phyloP scores from a whole-genome alignment of 176 grass and related monocot species.

The Puya raimondii region DNA sequence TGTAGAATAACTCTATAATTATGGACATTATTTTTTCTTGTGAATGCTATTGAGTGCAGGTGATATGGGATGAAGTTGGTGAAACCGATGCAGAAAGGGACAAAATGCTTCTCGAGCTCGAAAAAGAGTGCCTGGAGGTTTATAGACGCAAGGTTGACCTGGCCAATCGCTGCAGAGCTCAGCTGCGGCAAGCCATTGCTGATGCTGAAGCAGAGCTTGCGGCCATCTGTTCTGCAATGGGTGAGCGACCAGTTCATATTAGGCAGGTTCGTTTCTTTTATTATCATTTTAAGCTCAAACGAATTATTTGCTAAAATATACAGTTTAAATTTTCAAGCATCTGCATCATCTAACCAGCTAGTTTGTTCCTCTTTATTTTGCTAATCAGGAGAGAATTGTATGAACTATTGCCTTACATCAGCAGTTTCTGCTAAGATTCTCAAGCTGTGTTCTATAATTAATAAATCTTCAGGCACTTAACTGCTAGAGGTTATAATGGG shows the following conservation, averaged over 20 bases:
- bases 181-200: slow-evolving; percentile 57
- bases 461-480: neutral
- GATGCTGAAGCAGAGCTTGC: slow-evolving; percentile 56
- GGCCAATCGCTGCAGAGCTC: slow-evolving; percentile 47
- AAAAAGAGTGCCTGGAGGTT: slow-evolving; percentile 51
- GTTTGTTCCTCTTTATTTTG: neutral
- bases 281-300: neutral
- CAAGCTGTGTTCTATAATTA: neutral
- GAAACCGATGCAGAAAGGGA: slow-evolving; percentile 44
- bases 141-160: slow-evolving; percentile 61
- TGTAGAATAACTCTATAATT: neutral
- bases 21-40: neutral
- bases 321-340: neutral
- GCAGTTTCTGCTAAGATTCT: neutral
- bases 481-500: slow-evolving; percentile 1
- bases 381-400: neutral
- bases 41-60: slow-evolving; percentile 4
- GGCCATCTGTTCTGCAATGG: slow-evolving; percentile 47
- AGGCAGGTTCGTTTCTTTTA: slow-evolving; percentile 35
- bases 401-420: neutral
- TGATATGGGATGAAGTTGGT: slow-evolving; percentile 66
- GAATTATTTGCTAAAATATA: neutral
- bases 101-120: slow-evolving; percentile 47
- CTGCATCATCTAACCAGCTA: neutral
- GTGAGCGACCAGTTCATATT: slow-evolving; percentile 39